Conservation (phyloP, 352 stramenopile species). For the Pythium phragmiticola region DNA sequence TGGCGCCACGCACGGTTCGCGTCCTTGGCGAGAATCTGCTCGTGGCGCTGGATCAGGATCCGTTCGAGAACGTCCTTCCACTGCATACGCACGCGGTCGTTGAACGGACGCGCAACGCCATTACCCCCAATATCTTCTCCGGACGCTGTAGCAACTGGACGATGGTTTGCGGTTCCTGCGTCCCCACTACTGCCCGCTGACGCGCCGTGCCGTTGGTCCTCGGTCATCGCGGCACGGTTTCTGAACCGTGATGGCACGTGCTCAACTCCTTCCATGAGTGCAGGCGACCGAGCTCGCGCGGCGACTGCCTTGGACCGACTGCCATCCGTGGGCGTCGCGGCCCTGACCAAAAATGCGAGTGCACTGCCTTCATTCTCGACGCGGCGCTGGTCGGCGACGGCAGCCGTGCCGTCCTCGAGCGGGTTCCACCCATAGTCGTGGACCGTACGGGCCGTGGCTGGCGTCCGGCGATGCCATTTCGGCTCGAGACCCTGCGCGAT, state of each 20-base stretch:
- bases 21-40: conserved; percentile 57
- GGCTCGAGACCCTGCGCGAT: conserved; percentile 43
- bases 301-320: neutral
- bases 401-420: conserved; percentile 18
- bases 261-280: conserved; percentile 17
- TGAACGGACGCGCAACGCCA: neutral
- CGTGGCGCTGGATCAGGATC: conserved; percentile 54
- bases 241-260: conserved; percentile 18
- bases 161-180: too few species aligned
- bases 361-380: conserved; percentile 16
- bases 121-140: too few species aligned
- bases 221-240: neutral
- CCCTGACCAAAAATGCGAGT: conserved; percentile 15
- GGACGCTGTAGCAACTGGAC: neutral
- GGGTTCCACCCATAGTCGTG: conserved; percentile 32
- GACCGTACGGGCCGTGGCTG: conserved; percentile 16
- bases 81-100: conserved; percentile 25
- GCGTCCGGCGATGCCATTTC: conserved; percentile 28
- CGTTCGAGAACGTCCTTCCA: conserved; percentile 46
- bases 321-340: conserved; percentile 2
- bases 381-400: conserved; percentile 6
- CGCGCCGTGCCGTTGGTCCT: neutral
- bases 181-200: neutral
- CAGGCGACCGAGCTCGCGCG: neutral
- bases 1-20: conserved; percentile 62